Evolutionary conservation across 495 filamentous ascomycete genomes (phyloP), one percentile per base, ranked within the genome.

Genomic region (Podospora pseudoanserina): DNA sequence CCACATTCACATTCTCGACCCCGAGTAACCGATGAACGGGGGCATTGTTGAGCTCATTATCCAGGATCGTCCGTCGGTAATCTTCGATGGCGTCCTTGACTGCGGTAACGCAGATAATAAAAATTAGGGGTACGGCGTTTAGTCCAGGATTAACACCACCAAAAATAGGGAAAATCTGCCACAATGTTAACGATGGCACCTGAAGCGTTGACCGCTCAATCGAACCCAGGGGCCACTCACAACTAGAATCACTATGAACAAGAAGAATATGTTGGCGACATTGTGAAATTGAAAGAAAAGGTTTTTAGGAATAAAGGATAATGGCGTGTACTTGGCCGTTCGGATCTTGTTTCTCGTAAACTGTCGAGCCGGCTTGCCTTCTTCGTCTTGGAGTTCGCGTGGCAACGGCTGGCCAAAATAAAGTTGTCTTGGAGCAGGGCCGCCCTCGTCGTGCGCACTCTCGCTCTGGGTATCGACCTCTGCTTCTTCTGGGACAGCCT

Each of bases 71-170:
- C 78, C 96, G 86, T 67, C 96, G 87, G 84, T 92, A 97, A 83
- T 99, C 96, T 79, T 99, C 96, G 70, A 98, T 91, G n/a, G 90
- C 95, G 75, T 99, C 96, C 80, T 98, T 99, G 72, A 97, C 81
- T 4, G 91, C 88, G 9, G 96, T 99, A 60, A 98, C 85, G 69
- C 88, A 81, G n/a, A 99, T 81, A 78, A 99, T 99, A 72, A 97
- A 88, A 73, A 98, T 97, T 74, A 99, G 79, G 60, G 96, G 96
- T 32, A 94, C 91, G 5, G 94, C 88, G 77, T 93, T 94, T 32
- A 99, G 81, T 30, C 89, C 96, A 26, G 96, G 93, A 77, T 97
- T 96, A 30, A 89, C 85, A 68, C 90, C 93, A 70, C 96, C 96
- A 75, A 99, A 99, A 66, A 98, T 97, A 64, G 91, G 86, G 77